These are phyloP conservation scores for Sphagnum tenellum DNA, from an alignment of 225 moss, liverwort and hornwort genomes.

Conservation along the genomic window DNA sequence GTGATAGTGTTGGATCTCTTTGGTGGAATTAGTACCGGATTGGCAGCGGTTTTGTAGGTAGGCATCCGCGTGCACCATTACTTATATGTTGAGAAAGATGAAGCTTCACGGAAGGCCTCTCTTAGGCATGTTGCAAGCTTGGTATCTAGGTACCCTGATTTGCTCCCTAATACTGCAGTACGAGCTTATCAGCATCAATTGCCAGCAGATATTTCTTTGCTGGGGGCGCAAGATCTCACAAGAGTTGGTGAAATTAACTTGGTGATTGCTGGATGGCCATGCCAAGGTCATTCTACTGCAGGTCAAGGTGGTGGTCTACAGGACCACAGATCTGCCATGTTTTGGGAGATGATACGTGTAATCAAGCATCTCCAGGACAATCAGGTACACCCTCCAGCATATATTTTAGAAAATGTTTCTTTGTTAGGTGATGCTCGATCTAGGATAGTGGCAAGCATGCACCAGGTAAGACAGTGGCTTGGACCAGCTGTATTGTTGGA, in stretches of 20 bases:
- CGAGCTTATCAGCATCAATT: not conserved
- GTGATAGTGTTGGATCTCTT: not conserved
- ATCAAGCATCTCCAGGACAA: not conserved
- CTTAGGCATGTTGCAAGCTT: not conserved
- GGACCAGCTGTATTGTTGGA: conserved; percentile 1
- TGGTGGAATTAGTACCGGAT: not conserved
- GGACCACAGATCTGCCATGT: not conserved
- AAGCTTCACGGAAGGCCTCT: not conserved
- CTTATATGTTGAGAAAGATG: conserved; percentile 4
- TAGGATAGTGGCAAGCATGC: not conserved
- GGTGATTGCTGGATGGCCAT: conserved; percentile 5
- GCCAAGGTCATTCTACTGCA: not conserved
- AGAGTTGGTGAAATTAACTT: conserved; percentile 1
- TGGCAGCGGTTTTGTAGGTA: not conserved
- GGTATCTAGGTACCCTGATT: not conserved
- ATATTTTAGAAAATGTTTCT: conserved; percentile 3
- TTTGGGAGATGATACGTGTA: conserved; percentile 4
- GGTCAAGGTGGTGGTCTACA: conserved; percentile 1
- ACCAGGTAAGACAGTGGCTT: not conserved
- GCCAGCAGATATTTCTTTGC: not conserved
- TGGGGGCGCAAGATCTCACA: conserved; percentile 2
- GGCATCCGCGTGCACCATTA: not conserved
- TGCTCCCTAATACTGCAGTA: not conserved
- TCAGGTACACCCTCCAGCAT: not conserved
- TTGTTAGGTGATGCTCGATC: conserved; percentile 2